Base-by-base conservation (phyloP, 495 filamentous ascomycete species). In the Penicillium antarcticum region DNA sequence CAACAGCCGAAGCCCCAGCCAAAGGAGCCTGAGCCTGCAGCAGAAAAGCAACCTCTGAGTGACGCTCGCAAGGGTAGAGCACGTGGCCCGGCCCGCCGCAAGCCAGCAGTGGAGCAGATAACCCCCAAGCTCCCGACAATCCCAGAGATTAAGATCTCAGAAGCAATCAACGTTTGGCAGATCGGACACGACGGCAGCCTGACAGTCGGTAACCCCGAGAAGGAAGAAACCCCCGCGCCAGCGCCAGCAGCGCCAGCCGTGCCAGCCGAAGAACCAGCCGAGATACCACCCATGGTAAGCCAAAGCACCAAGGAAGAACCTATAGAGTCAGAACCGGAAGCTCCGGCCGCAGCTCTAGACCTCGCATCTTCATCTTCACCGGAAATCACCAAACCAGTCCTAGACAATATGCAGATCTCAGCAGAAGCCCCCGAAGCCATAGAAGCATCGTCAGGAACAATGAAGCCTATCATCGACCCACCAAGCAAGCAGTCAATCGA, bases 41-140 rank as follows among this genome's bases (percentile, higher is more conserved):
- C 79, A 57, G 84, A 92, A 62, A 92, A 91, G 67, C 81, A 76
- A 14, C 89, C 91, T 11, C 70, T 98, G 24, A 77, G 72, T 31
- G 94, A 97, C 72, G 89, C 91, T 24, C 79, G 95, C 46, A 97
- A 97, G 72, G 83, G 91, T 12, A 76, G 94, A 49, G 94, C 94
- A 14, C 86, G 88, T 56, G 95, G 94, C 18, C 94, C 94, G 7
- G 84, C 87, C 56, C 80, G 94, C 52, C 77, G 94, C 63, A 87
- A 85, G 72, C 84, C 83, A n/a, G 81, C 77, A 10, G 69, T 55
- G 9, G 68, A 73, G 41, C 60, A 55, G 17, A 36, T 60, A 4
- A 54, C 42, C 24, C 36, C 60, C 4, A 61, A 53, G 48, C 60
- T 75, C 11, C 70, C 72, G 10, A 61, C 67, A 5, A 68, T 74